Conservation (phyloP, 2,329 filamentous ascomycete species). For the Emmonsiellopsis sp. region DNA sequence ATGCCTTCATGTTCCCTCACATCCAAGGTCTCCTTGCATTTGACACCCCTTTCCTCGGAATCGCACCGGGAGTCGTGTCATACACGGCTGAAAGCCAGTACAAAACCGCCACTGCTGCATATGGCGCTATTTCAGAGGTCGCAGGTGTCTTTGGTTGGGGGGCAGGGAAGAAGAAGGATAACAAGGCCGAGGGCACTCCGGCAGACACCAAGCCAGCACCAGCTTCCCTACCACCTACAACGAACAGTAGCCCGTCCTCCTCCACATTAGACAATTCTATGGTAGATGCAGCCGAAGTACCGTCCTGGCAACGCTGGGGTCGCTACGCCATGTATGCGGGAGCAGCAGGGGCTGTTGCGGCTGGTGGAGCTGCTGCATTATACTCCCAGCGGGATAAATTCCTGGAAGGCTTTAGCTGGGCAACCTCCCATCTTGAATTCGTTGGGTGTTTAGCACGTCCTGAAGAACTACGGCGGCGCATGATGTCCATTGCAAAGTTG, state of each 20-base stretch:
- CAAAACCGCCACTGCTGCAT: conserved; percentile 60
- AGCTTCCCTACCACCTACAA: conserved; percentile 25
- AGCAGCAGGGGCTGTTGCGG: conserved; percentile 68
- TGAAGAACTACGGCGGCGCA: conserved; percentile 68
- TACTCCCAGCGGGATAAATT: conserved; percentile 80
- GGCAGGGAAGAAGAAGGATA: conserved; percentile 9
- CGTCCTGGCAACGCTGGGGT: conserved; percentile 69
- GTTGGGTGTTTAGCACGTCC: conserved; percentile 80
- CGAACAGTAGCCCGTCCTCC: conserved; percentile 18
- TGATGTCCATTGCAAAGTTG: conserved; percentile 58
- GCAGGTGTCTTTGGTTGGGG: conserved; percentile 58
- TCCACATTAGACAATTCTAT: conserved; percentile 22
- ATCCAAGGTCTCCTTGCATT: conserved; percentile 86
- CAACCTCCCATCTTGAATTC: conserved; percentile 84
- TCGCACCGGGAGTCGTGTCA: conserved; percentile 42
- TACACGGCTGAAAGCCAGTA: conserved; percentile 72
- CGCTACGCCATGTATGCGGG: conserved; percentile 79
- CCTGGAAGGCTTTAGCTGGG: conserved; percentile 68
- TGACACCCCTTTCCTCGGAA: conserved; percentile 72
- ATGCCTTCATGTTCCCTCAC: conserved; percentile 77
- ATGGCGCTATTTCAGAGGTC: conserved; percentile 59
- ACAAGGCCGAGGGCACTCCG: conserved; percentile 20
- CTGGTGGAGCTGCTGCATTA: conserved; percentile 72
- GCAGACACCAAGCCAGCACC: conserved; percentile 16
- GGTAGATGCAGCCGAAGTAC: conserved; percentile 38